phyloP scores from a whole-genome alignment of 805 yeast species.

The Limtongia smithiae region DNA sequence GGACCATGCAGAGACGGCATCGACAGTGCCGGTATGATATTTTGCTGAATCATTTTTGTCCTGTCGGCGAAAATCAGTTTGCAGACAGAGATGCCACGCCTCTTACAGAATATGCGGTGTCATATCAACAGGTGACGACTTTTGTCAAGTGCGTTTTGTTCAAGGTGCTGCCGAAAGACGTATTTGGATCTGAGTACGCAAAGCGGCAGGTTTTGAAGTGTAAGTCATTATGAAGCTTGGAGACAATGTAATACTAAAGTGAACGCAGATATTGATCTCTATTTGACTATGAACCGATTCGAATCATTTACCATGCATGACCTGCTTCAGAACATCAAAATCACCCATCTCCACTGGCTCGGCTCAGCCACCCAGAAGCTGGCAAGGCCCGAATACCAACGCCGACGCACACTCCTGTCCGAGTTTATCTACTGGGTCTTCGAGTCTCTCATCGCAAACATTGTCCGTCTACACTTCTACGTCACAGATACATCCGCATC shows the following conservation, averaged over 20 bases:
- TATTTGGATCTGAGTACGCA: slow-evolving; percentile 11
- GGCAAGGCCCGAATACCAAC: slow-evolving; percentile 41
- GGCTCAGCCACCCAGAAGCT: slow-evolving; percentile 35
- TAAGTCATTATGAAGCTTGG: slow-evolving; percentile 2
- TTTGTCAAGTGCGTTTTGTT: slow-evolving; percentile 9
- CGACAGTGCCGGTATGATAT: slow-evolving; percentile 3
- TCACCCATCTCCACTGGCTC: slow-evolving; percentile 56
- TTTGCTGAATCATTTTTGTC: neutral
- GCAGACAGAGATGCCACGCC: too few relatives aligned
- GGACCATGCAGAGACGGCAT: slow-evolving; percentile 5
- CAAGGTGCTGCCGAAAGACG: slow-evolving; percentile 9
- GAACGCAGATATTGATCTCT: slow-evolving; percentile 18
- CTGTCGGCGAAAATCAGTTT: too few relatives aligned
- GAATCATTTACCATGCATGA: slow-evolving; percentile 39
- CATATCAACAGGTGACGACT: slow-evolving; percentile 6
- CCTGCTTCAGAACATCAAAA: slow-evolving; percentile 40
- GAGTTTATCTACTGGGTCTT: slow-evolving; percentile 61
- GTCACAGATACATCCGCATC: slow-evolving; percentile 55
- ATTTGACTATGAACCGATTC: slow-evolving; percentile 41
- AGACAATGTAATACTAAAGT: neutral
- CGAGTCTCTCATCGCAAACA: slow-evolving; percentile 42
- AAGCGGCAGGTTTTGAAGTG: neutral
- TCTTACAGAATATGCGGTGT: slow-evolving; percentile 5
- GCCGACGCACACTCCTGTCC: slow-evolving; percentile 40
- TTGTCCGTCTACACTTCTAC: slow-evolving; percentile 58